Conservation (phyloP, 371 early-diverging fungal species). For the Apophysomyces variabilis region DNA sequence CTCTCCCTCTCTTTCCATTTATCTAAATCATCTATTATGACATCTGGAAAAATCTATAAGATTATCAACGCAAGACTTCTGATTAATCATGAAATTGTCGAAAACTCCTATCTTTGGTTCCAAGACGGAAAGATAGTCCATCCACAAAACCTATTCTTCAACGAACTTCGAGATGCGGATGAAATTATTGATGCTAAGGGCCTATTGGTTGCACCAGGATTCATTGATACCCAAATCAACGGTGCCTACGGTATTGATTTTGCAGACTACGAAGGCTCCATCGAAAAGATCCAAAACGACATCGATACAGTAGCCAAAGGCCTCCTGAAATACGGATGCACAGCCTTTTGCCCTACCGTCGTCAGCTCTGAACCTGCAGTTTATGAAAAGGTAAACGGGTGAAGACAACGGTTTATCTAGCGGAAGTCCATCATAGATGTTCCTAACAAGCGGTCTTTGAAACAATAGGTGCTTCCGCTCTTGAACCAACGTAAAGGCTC, state of each 20-base stretch:
- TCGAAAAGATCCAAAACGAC: slow-evolving; percentile 49
- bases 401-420: no score
- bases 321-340: slow-evolving; percentile 74
- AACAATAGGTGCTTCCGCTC: slow-evolving; percentile 59
- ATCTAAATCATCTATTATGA: neutral
- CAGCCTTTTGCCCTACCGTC: slow-evolving; percentile 80
- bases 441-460: neutral
- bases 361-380: slow-evolving; percentile 75
- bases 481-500: slow-evolving; percentile 69
- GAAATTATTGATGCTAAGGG: slow-evolving; percentile 73
- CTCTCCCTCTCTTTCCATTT: no score
- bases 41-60: slow-evolving; percentile 60
- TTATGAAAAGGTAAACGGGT: slow-evolving; percentile 61
- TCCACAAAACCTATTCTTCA: slow-evolving; percentile 69
- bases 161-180: slow-evolving; percentile 63
- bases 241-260: slow-evolving; percentile 84
- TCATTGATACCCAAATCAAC: slow-evolving; percentile 81
- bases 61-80: slow-evolving; percentile 77
- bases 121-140: slow-evolving; percentile 76
- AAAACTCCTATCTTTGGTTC: slow-evolving; percentile 72
- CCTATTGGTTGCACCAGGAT: slow-evolving; percentile 73
- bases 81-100: slow-evolving; percentile 67
- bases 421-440: no score
- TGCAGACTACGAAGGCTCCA: slow-evolving; percentile 53
- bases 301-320: slow-evolving; percentile 70